A percentile compares a stretch with the other conserved stretches of the same genome.
These are phyloP conservation scores for Tephrocybe sp. DNA, from an alignment of 768 basidiomycete species.

Conservation along the genomic window DNA sequence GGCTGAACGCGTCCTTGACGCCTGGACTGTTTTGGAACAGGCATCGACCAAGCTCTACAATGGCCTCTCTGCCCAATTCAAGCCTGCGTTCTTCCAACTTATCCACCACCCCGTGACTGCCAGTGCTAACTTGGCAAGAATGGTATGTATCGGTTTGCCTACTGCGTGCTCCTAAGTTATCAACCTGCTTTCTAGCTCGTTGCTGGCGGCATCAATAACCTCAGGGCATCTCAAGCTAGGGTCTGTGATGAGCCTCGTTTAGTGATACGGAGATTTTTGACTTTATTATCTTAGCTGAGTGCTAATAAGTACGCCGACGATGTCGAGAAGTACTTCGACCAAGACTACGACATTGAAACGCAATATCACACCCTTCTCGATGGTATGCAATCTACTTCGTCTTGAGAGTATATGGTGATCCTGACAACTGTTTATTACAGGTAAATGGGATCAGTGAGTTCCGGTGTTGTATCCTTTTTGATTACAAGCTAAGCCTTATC, in stretches of 20 bases:
- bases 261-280: neutral
- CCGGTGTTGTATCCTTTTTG: neutral
- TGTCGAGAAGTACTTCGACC: conserved; percentile 54
- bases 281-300: conserved; percentile 33
- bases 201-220: conserved; percentile 55
- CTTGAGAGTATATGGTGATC: neutral
- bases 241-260: conserved; percentile 19
- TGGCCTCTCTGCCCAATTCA: conserved; percentile 10
- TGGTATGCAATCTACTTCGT: conserved; percentile 29
- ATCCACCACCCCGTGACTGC: conserved; percentile 64
- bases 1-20: conserved; percentile 52
- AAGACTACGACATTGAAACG: conserved; percentile 58
- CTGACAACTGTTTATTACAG: conserved; percentile 21
- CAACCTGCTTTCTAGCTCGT: conserved; percentile 35
- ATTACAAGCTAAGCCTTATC: neutral
- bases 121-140: conserved; percentile 53
- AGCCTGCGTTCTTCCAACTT: conserved; percentile 67
- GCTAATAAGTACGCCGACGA: conserved; percentile 54
- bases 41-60: conserved; percentile 9
- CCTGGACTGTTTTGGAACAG: conserved; percentile 46
- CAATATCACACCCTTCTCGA: conserved; percentile 58
- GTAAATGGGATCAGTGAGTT: conserved; percentile 61
- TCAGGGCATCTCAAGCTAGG: conserved; percentile 61
- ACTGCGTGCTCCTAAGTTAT: neutral
- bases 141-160: conserved; percentile 28